Base-by-base conservation (phyloP, 2,329 filamentous ascomycete genomes). In the Diaporthe sp. region DNA sequence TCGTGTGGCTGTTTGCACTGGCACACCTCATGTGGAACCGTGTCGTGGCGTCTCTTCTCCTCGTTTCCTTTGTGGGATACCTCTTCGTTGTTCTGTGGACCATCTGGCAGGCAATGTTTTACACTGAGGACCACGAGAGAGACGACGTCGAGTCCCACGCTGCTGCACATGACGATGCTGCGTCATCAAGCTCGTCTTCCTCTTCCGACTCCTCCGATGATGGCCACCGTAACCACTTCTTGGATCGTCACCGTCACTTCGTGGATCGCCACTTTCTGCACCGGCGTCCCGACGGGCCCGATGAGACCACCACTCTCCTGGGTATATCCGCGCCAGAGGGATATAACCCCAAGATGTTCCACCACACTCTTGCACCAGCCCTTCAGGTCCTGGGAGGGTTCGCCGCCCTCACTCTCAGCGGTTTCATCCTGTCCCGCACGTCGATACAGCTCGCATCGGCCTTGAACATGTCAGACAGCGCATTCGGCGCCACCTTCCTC, bases 21-120 rank as follows among this genome's bases (percentile, higher is more conserved):
- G 79, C 82, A 77, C 65, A 76, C n/a, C 46, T 76, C 28, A 44
- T 76, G 46, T 76, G 73, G 73, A 72, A 76, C 46, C 75, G 75
- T 25, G 31, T 76, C n/a, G 65, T 85, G 5, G 80, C 79, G 4
- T 86, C 87, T 2, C 80, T 86, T 5, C 79, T 88, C 31, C 83
- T 90, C 28, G 81, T 78, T 5, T 74, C 82, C 0, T 90, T 90
- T 77, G 82, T 76, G 0, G 25, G 86, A 7, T 90, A 90, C 77
- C 74, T 89, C 46, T 76, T 79, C 4, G 85, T 85, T 4, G 84
- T 89, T 19, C 82, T 80, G 4, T 87, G 82, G 80, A 84, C 85
- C 3, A 89, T 90, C 49, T 84, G 84, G 72, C 84, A 80, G 67
- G 88, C 88, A 1, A 79, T 84, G 3, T 76, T 87, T 4, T 76